These are phyloP conservation scores for Dendryphion nanum DNA, from an alignment of 2,329 filamentous ascomycete species.

Conservation along the genomic window DNA sequence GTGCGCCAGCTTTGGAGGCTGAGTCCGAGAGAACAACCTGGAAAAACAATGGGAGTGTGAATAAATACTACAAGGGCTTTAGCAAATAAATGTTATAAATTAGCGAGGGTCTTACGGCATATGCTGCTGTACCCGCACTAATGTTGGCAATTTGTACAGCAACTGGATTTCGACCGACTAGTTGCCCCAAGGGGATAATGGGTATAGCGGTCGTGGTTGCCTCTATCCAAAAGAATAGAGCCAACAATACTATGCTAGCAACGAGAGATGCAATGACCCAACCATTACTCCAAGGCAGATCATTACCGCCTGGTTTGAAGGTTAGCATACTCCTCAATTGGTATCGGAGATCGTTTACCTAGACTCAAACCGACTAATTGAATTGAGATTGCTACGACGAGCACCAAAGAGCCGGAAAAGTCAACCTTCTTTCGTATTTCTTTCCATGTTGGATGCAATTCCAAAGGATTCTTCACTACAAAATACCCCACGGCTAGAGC, in stretches of 20 bases:
- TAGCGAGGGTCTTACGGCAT: slow-evolving; percentile 52
- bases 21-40: slow-evolving; percentile 67
- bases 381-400: slow-evolving; percentile 58
- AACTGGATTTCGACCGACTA: slow-evolving; percentile 55
- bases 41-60: slow-evolving; percentile 52
- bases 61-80: slow-evolving; percentile 37
- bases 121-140: slow-evolving; percentile 60
- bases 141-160: slow-evolving; percentile 60
- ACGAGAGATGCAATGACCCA: slow-evolving; percentile 44
- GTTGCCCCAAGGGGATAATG: slow-evolving; percentile 50
- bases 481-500: slow-evolving; percentile 55
- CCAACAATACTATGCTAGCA: slow-evolving; percentile 38
- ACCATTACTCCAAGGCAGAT: slow-evolving; percentile 43
- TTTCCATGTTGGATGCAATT: slow-evolving; percentile 22
- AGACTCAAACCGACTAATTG: slow-evolving; percentile 50
- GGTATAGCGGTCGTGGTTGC: slow-evolving; percentile 43
- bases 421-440: slow-evolving; percentile 57
- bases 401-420: slow-evolving; percentile 55
- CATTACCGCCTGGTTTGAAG: too few species aligned
- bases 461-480: slow-evolving; percentile 52
- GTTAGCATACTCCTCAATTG: too few species aligned
- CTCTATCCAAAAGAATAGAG: slow-evolving; percentile 41
- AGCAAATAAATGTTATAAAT: background rate
- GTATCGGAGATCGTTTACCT: too few species aligned
- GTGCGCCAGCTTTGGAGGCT: slow-evolving; percentile 44